These are phyloP conservation scores for Zea luxurians DNA, from an alignment of 176 grass and related monocot species.

Conservation along the genomic window DNA sequence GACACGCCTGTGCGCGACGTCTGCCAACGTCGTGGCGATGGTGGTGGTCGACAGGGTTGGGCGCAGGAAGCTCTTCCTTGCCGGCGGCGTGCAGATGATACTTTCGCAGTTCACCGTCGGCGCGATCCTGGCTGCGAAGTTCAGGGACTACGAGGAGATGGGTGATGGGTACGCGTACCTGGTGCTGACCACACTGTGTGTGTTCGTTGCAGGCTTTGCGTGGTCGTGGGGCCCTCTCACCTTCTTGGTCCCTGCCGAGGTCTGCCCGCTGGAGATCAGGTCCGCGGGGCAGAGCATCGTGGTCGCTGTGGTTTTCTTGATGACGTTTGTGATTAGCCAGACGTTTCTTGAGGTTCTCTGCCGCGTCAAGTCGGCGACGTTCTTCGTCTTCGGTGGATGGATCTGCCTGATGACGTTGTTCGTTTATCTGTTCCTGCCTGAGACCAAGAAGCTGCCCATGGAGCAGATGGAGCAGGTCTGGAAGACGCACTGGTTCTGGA, in stretches of 20 bases:
- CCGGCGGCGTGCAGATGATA: constrained; percentile 74
- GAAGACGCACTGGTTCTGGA: constrained; percentile 73
- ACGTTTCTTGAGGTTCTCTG: constrained; percentile 66
- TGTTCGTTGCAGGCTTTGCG: constrained; percentile 66
- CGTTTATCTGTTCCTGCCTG: constrained; percentile 61
- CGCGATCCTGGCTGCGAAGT: constrained; percentile 54
- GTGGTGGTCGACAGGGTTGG: constrained; percentile 60
- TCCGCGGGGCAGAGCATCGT: constrained; percentile 77
- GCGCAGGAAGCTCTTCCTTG: constrained; percentile 56
- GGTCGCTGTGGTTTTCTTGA: constrained; percentile 63
- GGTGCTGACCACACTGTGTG: constrained; percentile 59
- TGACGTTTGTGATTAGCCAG: constrained; percentile 63
- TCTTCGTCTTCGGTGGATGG: constrained; percentile 60
- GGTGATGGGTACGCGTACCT: constrained; percentile 50
- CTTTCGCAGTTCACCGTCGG: constrained; percentile 55
- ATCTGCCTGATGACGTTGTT: constrained; percentile 61
- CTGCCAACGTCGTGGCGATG: constrained; percentile 71
- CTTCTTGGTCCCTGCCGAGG: constrained; percentile 64
- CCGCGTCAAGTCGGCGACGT: constrained; percentile 58
- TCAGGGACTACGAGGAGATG: constrained; percentile 65
- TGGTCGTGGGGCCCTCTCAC: constrained; percentile 89
- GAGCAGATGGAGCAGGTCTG: constrained; percentile 85
- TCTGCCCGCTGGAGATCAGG: constrained; percentile 72
- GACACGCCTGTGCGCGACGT: constrained; percentile 58
- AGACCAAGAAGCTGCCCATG: constrained; percentile 76